phyloP scores from a whole-genome alignment of 2,329 filamentous ascomycete genomes.

The Colletotrichum horii region DNA sequence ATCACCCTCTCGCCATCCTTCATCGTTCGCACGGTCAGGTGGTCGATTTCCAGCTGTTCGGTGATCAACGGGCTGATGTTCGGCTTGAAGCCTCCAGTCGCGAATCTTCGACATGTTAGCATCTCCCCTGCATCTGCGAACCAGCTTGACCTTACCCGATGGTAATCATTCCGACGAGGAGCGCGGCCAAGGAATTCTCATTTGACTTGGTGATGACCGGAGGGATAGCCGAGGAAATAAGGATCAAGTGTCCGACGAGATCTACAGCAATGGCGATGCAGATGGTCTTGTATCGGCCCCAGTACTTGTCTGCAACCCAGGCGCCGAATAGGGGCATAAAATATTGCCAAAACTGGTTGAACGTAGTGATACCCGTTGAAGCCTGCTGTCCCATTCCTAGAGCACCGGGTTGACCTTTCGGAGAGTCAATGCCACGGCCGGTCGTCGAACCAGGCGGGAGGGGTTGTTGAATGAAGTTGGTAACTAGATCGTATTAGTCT shows the following conservation, averaged over 20 bases:
- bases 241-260: slow-evolving; percentile 69
- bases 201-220: slow-evolving; percentile 59
- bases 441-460: slow-evolving; percentile 60
- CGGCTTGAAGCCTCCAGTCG: slow-evolving; percentile 77
- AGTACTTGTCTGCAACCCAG: slow-evolving; percentile 58
- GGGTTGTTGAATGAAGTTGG: slow-evolving; percentile 68
- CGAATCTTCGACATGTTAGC: slow-evolving; percentile 44
- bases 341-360: slow-evolving; percentile 67
- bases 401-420: slow-evolving; percentile 51
- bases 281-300: slow-evolving; percentile 74
- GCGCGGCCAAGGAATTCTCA: slow-evolving; percentile 61
- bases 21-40: slow-evolving; percentile 56
- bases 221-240: slow-evolving; percentile 70
- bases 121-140: neutral
- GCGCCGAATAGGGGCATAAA: slow-evolving; percentile 62
- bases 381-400: slow-evolving; percentile 63
- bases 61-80: slow-evolving; percentile 73
- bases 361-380: slow-evolving; percentile 46
- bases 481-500: slow-evolving; percentile 33
- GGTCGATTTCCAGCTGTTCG: slow-evolving; percentile 66
- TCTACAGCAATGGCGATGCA: slow-evolving; percentile 65
- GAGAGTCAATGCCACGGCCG: slow-evolving; percentile 45
- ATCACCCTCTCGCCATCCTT: slow-evolving; percentile 66
- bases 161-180: slow-evolving; percentile 63
- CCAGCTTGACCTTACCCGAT: slow-evolving; percentile 30